Conservation (phyloP, 768 basidiomycete species). For the Gloeostereum incarnatum region DNA sequence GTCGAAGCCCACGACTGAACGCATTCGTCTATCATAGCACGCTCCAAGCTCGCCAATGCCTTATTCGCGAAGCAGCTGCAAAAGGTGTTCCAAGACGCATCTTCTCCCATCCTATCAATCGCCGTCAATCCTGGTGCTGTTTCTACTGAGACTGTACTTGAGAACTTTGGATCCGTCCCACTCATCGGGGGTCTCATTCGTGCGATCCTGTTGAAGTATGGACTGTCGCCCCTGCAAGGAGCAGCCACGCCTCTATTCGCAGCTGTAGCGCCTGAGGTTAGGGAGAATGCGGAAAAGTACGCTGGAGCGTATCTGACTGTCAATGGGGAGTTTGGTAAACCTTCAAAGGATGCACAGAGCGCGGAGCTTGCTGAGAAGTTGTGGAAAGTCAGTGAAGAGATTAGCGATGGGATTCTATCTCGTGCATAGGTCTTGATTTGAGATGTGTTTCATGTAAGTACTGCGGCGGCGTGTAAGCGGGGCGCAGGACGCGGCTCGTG, state of each 20-base stretch:
- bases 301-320: background rate
- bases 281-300: background rate
- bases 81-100: constrained; percentile 6
- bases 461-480: too few relatives aligned
- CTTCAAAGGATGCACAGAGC: background rate
- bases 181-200: background rate
- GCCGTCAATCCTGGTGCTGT: background rate
- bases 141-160: background rate
- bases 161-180: background rate
- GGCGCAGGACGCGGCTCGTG: too few relatives aligned
- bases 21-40: too few relatives aligned
- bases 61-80: background rate
- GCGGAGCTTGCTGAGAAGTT: background rate
- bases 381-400: background rate
- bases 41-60: background rate
- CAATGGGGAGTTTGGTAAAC: background rate
- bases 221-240: background rate
- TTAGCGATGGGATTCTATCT: background rate
- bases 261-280: background rate
- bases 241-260: background rate
- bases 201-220: background rate
- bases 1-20: too few relatives aligned
- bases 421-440: too few relatives aligned
- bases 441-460: too few relatives aligned
- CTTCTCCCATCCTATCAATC: constrained; percentile 1